Conservation (phyloP, 768 basidiomycete species). For the Naganishia onofrii region DNA sequence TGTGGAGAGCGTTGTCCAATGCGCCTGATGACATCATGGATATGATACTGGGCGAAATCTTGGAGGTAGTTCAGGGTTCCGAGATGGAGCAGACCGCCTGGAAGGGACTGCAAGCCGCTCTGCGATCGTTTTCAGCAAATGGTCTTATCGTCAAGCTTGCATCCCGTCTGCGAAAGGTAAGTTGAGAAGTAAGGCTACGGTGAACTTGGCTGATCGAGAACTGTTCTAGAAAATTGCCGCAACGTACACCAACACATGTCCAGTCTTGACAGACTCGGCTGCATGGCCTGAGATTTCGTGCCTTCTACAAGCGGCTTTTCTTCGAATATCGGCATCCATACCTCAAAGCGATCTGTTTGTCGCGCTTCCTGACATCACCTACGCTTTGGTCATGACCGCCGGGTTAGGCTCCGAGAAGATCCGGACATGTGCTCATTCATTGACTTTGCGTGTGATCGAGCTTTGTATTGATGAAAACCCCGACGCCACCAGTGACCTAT, state of each 20-base stretch:
- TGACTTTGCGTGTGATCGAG: conserved; percentile 13
- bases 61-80: conserved; percentile 21
- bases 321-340: conserved; percentile 13
- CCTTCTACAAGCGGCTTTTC: conserved; percentile 13
- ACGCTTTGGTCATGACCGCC: conserved; percentile 23
- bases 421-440: conserved; percentile 16
- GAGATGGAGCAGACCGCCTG: conserved; percentile 18
- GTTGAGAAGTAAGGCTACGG: not conserved
- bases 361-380: conserved; percentile 20
- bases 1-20: conserved; percentile 14
- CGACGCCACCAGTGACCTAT: not conserved
- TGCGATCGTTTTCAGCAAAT: conserved; percentile 17
- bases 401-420: conserved; percentile 15
- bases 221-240: conserved; percentile 21
- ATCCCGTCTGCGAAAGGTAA: conserved; percentile 23
- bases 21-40: conserved; percentile 21
- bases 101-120: conserved; percentile 15
- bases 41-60: conserved; percentile 20
- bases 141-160: conserved; percentile 23
- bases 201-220: not conserved
- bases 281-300: conserved; percentile 25
- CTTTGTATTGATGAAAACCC: conserved; percentile 9
- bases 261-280: conserved; percentile 11
- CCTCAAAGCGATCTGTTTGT: conserved; percentile 22
- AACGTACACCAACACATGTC: conserved; percentile 15